Evolutionary conservation across 441 rosid genomes (phyloP).

Genomic region (Brassica hybrid): DNA sequence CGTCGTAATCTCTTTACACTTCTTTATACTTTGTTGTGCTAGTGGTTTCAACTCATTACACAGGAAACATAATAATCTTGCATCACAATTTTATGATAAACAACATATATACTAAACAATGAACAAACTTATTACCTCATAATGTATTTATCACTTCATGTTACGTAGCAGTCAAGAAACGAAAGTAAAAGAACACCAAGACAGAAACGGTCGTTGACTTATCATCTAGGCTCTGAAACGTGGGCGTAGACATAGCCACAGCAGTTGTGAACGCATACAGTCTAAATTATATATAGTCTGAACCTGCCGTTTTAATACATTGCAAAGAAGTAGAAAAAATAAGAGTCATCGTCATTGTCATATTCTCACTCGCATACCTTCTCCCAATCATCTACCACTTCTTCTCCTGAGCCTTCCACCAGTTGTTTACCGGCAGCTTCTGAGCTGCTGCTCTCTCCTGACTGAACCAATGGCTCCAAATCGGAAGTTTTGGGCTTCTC

Average conservation of each 20-base stretch:
- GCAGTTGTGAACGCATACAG: no score
- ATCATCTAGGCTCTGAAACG: no score
- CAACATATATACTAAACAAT: no score
- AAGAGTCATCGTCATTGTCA: neutral
- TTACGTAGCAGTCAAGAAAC: no score
- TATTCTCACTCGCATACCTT: constrained; percentile 66
- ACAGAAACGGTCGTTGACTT: no score
- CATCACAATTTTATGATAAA: no score
- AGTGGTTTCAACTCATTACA: neutral
- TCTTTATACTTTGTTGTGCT: no score
- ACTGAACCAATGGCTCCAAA: constrained; percentile 44
- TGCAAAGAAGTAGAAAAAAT: neutral
- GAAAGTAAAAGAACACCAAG: no score
- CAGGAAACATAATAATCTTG: neutral
- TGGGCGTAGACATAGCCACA: no score
- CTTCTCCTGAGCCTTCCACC: constrained; percentile 28
- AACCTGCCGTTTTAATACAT: neutral
- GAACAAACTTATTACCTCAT: no score
- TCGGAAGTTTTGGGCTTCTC: constrained; percentile 52
- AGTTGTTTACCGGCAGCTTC: constrained; percentile 23
- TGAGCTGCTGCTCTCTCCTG: constrained; percentile 42
- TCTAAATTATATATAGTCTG: neutral
- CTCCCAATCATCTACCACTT: constrained; percentile 94
- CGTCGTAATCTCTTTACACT: constrained; percentile 13
- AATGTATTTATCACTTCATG: no score